phyloP scores from a whole-genome alignment of 2,329 filamentous ascomycete genomes.

The Neurospora sp. region DNA sequence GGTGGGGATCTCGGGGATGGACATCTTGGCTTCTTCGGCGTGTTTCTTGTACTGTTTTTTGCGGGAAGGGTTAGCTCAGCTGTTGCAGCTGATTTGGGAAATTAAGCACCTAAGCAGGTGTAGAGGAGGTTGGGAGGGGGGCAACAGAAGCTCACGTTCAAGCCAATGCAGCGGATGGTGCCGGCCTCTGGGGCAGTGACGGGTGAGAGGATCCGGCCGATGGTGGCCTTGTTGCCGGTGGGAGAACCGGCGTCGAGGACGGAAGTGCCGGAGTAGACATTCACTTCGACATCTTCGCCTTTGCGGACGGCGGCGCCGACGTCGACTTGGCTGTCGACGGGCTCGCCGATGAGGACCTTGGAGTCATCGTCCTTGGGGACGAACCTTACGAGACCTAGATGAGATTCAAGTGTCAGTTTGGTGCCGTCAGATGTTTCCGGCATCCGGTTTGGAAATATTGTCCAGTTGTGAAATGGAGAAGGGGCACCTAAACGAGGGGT shows the following conservation, averaged over 20 bases:
- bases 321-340: slow-evolving; percentile 40
- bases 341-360: slow-evolving; percentile 46
- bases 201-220: slow-evolving; percentile 41
- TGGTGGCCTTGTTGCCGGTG: slow-evolving; percentile 36
- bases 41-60: slow-evolving; percentile 32
- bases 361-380: slow-evolving; percentile 39
- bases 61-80: background rate
- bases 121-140: background rate
- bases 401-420: background rate
- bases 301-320: slow-evolving; percentile 47
- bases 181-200: slow-evolving; percentile 39
- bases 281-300: slow-evolving; percentile 45
- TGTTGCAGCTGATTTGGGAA: background rate
- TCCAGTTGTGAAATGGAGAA: background rate
- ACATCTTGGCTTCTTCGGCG: slow-evolving; percentile 41
- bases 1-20: slow-evolving; percentile 43
- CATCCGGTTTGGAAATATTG: background rate
- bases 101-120: background rate
- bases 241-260: slow-evolving; percentile 43
- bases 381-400: slow-evolving; percentile 49
- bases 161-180: slow-evolving; percentile 48
- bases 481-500: background rate
- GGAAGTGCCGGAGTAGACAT: slow-evolving; percentile 48
- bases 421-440: background rate
- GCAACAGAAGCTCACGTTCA: slow-evolving; percentile 33